Conservation (phyloP, 495 filamentous ascomycete genomes). For the Daldinia loculata region DNA sequence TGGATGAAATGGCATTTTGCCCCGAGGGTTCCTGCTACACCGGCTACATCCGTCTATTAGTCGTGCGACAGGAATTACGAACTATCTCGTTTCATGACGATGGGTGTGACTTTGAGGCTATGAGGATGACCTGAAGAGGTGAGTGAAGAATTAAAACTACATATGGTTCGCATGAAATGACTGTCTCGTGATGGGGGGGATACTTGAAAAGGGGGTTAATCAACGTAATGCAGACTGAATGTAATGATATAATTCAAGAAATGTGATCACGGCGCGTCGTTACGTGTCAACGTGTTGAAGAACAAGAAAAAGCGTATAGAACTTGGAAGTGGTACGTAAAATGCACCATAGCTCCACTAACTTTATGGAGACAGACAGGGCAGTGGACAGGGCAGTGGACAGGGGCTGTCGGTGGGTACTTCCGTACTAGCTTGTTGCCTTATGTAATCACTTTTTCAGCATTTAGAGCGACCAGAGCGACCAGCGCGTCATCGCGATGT, state of each 20-base stretch:
- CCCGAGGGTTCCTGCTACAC: constrained; percentile 1
- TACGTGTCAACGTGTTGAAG: not conserved
- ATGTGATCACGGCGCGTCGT: not conserved
- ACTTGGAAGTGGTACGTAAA: constrained; percentile 1
- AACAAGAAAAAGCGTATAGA: not conserved
- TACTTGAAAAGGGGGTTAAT: not conserved
- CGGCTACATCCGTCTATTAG: not conserved
- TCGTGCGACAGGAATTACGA: constrained; percentile 13
- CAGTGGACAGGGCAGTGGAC: too few species aligned
- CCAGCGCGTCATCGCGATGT: too few species aligned
- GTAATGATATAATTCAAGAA: too few species aligned
- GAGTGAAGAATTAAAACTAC: not conserved
- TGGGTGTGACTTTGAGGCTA: constrained; percentile 11
- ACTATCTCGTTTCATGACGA: constrained; percentile 15
- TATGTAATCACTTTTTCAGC: not conserved
- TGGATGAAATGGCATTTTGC: constrained; percentile 2
- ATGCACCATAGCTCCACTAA: not conserved
- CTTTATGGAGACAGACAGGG: not conserved
- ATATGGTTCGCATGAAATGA: constrained; percentile 14
- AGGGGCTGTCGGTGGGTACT: too few species aligned
- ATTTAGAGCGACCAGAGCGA: too few species aligned
- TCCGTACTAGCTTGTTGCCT: not conserved
- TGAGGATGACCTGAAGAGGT: not conserved
- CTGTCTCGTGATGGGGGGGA: constrained; percentile 11
- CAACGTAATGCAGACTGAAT: not conserved